Conservation (phyloP, 192 early-diverging fungal genomes). For the Backusella circina region DNA sequence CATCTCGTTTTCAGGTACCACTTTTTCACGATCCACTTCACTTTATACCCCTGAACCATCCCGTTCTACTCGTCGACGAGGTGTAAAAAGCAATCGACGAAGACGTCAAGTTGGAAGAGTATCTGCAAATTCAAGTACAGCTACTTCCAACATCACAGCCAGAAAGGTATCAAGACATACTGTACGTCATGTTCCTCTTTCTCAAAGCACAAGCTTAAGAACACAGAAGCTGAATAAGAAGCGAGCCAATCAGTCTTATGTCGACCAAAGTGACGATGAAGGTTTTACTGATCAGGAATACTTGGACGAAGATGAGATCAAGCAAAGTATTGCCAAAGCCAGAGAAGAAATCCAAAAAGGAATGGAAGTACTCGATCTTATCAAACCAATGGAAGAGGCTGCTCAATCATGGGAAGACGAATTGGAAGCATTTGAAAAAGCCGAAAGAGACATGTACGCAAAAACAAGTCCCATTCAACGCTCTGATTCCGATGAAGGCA, state of each 20-base stretch:
- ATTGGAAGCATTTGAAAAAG: conserved; percentile 29
- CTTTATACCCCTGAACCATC: conserved; percentile 2
- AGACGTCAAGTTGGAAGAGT: neutral
- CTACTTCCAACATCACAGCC: neutral
- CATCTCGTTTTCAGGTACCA: conserved; percentile 12
- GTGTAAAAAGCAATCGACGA: neutral
- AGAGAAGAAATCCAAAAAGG: conserved; percentile 34
- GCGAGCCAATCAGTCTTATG: neutral
- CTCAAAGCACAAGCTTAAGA: conserved; percentile 9
- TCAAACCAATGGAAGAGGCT: conserved; percentile 28
- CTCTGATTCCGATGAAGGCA: conserved; percentile 23
- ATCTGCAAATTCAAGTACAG: conserved; percentile 11
- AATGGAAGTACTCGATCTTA: conserved; percentile 33
- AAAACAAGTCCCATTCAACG: conserved; percentile 5
- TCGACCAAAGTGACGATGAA: neutral
- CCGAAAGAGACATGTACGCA: conserved; percentile 3
- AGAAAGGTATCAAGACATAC: neutral
- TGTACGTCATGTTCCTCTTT: neutral
- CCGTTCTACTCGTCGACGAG: neutral
- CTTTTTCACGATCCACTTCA: neutral
- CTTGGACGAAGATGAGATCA: conserved; percentile 15
- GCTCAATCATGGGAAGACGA: conserved; percentile 29
- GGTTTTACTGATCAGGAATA: neutral
- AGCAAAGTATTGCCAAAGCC: conserved; percentile 34
- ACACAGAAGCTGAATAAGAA: neutral